phyloP scores from a whole-genome alignment of 495 filamentous ascomycete genomes.

The Eremomyces bilateralis region DNA sequence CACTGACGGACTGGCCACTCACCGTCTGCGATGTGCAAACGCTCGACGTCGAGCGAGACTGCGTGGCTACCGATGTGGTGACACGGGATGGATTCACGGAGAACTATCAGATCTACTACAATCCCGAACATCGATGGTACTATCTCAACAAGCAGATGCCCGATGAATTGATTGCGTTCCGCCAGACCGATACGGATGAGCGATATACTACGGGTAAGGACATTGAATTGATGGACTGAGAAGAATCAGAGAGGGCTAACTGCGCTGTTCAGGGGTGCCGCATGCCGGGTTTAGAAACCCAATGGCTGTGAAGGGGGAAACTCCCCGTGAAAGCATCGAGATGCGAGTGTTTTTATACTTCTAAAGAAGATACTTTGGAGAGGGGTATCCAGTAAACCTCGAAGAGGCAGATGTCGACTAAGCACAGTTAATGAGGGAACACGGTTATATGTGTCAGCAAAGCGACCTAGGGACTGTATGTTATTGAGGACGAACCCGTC shows the following conservation, averaged over 20 bases:
- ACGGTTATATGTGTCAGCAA: too few relatives aligned
- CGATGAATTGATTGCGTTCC: conserved; percentile 1
- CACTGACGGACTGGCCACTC: conserved; percentile 3
- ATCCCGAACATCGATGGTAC: conserved; percentile 1
- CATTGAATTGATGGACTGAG: too few relatives aligned
- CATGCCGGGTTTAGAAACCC: conserved; percentile 2
- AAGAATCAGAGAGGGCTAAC: too few relatives aligned
- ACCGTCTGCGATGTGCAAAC: not conserved
- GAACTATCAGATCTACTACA: conserved; percentile 3
- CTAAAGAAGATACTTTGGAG: too few relatives aligned
- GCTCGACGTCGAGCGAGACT: conserved; percentile 1
- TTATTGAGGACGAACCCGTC: too few relatives aligned
- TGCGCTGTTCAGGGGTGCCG: too few relatives aligned
- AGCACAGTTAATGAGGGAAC: too few relatives aligned
- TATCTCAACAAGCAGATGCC: conserved; percentile 1
- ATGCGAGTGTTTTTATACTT: conserved; percentile 1
- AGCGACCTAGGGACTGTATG: too few relatives aligned
- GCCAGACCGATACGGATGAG: conserved; percentile 4
- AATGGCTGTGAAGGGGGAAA: not conserved
- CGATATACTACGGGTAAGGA: too few relatives aligned
- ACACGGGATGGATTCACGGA: not conserved
- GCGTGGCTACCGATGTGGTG: conserved; percentile 1
- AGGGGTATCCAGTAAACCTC: too few relatives aligned
- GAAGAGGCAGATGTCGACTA: too few relatives aligned
- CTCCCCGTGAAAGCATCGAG: conserved; percentile 2